Base-by-base conservation (phyloP, 2,329 filamentous ascomycete species). In the Colletotrichum sp. region DNA sequence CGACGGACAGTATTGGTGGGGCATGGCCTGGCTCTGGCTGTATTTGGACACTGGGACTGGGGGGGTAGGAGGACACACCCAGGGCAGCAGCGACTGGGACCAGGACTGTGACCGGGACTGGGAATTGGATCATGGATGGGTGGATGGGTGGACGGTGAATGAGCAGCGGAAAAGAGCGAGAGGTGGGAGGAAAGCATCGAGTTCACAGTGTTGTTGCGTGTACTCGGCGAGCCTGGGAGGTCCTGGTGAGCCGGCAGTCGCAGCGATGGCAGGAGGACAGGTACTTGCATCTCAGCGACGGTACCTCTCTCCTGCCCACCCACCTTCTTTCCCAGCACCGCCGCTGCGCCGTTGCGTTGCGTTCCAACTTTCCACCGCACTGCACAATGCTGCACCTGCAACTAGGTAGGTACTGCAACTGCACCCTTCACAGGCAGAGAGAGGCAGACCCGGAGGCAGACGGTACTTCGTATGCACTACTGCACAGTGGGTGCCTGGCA, bases 1-100 rank as follows among this genome's bases (percentile, higher is more conserved):
- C 75, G 75, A 44, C 64, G 59, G 57, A 77, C 67, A 70, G 71
- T 75, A 57, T 36, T 60, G 34, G 66, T 71, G 75, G 75, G 55
- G 65, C 36, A 10, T 55, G 28, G 71, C 59, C 66, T 34, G 71
- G 67, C 55, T 52, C 30, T 66, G 28, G 32, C 70, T 49, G 59
- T 66, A 59, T 36, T 39, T 59, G 59, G 60, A 39, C 64, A 21
- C 59, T 59, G 55, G 55, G 26, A 59, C 59, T 32, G 71, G 67
- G 63, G 69, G 66, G 69, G 71, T 28, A 55, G 24, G 60, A 71
- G 3, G 71, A 69, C 30, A 49, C 32, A 30, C 34, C 28, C 28
- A 59, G 32, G 52, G 44, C 44, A 49, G 44, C 44, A 49, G 49
- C 21, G 52, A 60, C 16, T 10, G 67, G 24, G 57, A 39, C 26